phyloP scores from a whole-genome alignment of 495 filamentous ascomycete species.

The Penicillium turbatum region DNA sequence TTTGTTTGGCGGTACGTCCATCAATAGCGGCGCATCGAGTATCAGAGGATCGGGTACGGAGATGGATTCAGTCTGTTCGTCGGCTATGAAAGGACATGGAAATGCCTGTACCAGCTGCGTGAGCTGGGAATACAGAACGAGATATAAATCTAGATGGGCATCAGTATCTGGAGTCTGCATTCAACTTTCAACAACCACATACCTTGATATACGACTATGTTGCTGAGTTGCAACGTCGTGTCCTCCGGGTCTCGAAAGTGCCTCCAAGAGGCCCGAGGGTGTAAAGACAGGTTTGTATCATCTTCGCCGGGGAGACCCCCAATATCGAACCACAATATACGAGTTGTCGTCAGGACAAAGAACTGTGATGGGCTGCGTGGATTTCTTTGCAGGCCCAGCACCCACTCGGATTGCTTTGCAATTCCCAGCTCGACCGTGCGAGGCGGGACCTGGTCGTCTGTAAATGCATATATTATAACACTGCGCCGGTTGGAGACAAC shows the following conservation, averaged over 20 bases:
- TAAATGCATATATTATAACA: slow-evolving; percentile 38
- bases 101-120: slow-evolving; percentile 35
- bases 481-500: slow-evolving; percentile 45
- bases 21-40: slow-evolving; percentile 29
- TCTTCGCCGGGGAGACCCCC: slow-evolving; percentile 1
- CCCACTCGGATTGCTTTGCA: slow-evolving; percentile 42
- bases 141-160: slow-evolving; percentile 22
- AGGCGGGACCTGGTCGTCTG: slow-evolving; percentile 15
- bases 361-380: slow-evolving; percentile 44
- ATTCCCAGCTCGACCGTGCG: slow-evolving; percentile 35
- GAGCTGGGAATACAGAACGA: slow-evolving; percentile 45
- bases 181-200: slow-evolving; percentile 9
- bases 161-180: slow-evolving; percentile 5
- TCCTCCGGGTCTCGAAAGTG: slow-evolving; percentile 47
- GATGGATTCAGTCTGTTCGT: slow-evolving; percentile 13
- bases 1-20: not conserved
- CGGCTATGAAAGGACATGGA: slow-evolving; percentile 25
- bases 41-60: slow-evolving; percentile 39
- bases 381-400: slow-evolving; percentile 51
- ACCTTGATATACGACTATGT: slow-evolving; percentile 31
- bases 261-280: slow-evolving; percentile 36
- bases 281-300: slow-evolving; percentile 13
- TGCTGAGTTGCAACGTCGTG: slow-evolving; percentile 36
- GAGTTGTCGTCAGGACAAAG: slow-evolving; percentile 52
- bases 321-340: slow-evolving; percentile 41